A percentile compares a stretch with the other conserved stretches of the same genome.
Conservation (phyloP, 768 basidiomycete genomes). For the Pulveroboletus frians region DNA sequence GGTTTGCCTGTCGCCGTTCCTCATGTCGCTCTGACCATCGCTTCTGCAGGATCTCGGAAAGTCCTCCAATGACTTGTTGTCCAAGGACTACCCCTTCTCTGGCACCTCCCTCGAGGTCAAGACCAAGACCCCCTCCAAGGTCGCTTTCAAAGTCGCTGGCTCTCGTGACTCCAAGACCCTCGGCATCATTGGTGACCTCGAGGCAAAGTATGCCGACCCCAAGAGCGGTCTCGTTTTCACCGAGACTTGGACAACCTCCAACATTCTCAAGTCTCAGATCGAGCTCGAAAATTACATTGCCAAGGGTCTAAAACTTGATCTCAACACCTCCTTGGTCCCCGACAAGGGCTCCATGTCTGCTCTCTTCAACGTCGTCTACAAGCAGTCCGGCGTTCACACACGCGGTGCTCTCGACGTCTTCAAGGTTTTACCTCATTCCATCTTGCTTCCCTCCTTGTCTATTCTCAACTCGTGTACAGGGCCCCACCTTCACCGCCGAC, state of each 20-base stretch:
- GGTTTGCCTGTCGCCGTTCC: slow-evolving; percentile 35
- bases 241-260: slow-evolving; percentile 92
- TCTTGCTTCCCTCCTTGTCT: background rate
- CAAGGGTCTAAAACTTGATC: slow-evolving; percentile 94
- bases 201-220: slow-evolving; percentile 90
- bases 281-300: slow-evolving; percentile 98
- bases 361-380: slow-evolving; percentile 80
- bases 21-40: background rate
- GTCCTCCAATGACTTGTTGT: slow-evolving; percentile 91
- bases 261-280: slow-evolving; percentile 84
- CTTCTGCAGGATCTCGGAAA: slow-evolving; percentile 81
- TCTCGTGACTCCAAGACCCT: slow-evolving; percentile 67
- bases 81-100: slow-evolving; percentile 85
- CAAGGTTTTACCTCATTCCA: slow-evolving; percentile 55
- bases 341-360: slow-evolving; percentile 85
- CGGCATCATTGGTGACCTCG: slow-evolving; percentile 83
- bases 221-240: slow-evolving; percentile 93
- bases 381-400: slow-evolving; percentile 93
- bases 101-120: slow-evolving; percentile 76
- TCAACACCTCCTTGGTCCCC: slow-evolving; percentile 76
- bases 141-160: slow-evolving; percentile 92
- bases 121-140: slow-evolving; percentile 82
- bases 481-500: slow-evolving; percentile 96
- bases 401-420: slow-evolving; percentile 87
- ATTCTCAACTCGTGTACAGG: slow-evolving; percentile 43